A percentile compares a stretch with the other conserved stretches of the same genome.
Evolutionary conservation across 306 rosid genomes (phyloP).

Genomic region (Pueraria montana): DNA sequence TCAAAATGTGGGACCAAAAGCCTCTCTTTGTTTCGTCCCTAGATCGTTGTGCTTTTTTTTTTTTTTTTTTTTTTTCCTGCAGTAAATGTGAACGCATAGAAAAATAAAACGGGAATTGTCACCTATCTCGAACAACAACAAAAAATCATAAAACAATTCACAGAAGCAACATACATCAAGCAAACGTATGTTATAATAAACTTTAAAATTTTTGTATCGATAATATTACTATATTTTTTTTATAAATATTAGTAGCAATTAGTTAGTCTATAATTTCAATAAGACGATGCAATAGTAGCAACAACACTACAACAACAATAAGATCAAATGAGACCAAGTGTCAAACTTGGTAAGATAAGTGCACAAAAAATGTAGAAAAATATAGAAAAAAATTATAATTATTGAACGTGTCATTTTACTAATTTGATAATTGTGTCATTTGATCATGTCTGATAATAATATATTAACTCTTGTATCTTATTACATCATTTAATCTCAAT

Average conservation of each 20-base stretch:
- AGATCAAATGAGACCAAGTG: no score
- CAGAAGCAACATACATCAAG: background rate
- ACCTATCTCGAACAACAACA: background rate
- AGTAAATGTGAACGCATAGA: background rate
- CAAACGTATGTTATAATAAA: background rate
- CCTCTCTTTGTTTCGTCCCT: slow-evolving; percentile 29
- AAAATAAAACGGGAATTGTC: background rate
- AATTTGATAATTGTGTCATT: no score
- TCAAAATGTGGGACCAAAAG: slow-evolving; percentile 70
- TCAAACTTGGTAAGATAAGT: background rate
- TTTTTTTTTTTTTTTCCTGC: background rate
- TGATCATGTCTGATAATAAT: no score
- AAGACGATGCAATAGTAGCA: background rate
- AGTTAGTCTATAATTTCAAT: background rate
- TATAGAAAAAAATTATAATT: no score
- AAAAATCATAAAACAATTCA: background rate
- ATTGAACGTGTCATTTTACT: no score
- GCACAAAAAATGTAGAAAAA: background rate
- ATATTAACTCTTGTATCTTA: background rate
- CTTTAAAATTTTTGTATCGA: background rate
- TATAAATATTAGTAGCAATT: no score
- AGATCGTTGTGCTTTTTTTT: background rate
- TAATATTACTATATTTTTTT: slow-evolving; percentile 9
- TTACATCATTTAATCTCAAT: background rate
- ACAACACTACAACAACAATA: no score